phyloP scores from a whole-genome alignment of 1,139 yeast species.

The Hemisphaericaspora xylanilytica region DNA sequence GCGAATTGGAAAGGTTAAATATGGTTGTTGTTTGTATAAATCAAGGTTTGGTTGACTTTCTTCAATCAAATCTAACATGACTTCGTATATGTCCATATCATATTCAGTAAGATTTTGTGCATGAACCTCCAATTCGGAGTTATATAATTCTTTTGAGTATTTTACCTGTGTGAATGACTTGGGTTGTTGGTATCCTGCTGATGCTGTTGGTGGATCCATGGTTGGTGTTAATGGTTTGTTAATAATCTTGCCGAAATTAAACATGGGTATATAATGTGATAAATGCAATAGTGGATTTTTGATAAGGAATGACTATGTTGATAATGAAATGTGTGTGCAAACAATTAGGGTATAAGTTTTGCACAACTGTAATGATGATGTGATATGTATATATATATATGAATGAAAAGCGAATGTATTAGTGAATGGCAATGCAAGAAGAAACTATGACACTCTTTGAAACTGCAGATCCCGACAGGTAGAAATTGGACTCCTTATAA shows the following conservation, averaged over 20 bases:
- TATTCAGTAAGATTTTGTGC: slow-evolving; percentile 49
- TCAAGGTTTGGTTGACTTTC: slow-evolving; percentile 48
- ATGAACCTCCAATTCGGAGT: slow-evolving; percentile 50
- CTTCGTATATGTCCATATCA: slow-evolving; percentile 47
- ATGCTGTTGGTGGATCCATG: neutral
- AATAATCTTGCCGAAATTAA: neutral
- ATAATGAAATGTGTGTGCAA: neutral
- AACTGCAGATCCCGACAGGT: neutral
- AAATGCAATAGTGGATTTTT: too few relatives aligned
- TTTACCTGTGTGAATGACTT: slow-evolving; percentile 29
- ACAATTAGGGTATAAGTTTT: too few relatives aligned
- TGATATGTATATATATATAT: neutral
- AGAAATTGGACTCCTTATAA: neutral
- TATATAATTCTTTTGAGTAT: slow-evolving; percentile 51
- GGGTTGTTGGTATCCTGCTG: neutral
- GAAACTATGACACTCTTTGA: neutral
- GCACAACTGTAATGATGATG: neutral
- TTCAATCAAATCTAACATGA: slow-evolving; percentile 33
- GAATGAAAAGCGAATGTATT: neutral
- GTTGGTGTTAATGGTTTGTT: neutral
- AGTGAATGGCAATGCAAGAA: neutral
- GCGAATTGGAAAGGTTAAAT: slow-evolving; percentile 50
- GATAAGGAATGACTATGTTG: neutral
- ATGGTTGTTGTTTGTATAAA: slow-evolving; percentile 63
- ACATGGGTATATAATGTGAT: neutral